These are phyloP conservation scores for Mycosphaerella arachidis DNA, from an alignment of 2,329 filamentous ascomycete species.

Conservation along the genomic window DNA sequence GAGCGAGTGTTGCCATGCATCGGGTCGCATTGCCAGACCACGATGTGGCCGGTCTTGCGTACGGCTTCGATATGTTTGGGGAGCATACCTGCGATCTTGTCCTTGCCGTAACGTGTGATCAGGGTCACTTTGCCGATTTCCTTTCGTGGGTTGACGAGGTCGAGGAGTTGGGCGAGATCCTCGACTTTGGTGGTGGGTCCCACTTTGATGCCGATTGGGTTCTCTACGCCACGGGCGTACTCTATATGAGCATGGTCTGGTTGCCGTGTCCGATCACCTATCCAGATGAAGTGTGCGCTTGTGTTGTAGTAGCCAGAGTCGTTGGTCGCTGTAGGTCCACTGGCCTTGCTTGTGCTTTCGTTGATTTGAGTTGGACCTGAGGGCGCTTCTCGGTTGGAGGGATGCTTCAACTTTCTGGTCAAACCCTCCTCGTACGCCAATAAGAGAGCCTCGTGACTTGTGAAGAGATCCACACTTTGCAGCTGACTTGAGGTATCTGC, in stretches of 20 bases:
- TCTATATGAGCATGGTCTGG: slow-evolving; percentile 91
- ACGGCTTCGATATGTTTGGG: slow-evolving; percentile 86
- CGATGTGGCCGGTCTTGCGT: slow-evolving; percentile 67
- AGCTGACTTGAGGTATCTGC: slow-evolving; percentile 79
- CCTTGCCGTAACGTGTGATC: slow-evolving; percentile 89
- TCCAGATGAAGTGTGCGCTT: slow-evolving; percentile 96
- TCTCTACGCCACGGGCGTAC: slow-evolving; percentile 93
- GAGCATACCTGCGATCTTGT: slow-evolving; percentile 69
- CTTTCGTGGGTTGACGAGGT: slow-evolving; percentile 74
- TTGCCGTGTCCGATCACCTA: slow-evolving; percentile 92
- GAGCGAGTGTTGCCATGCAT: slow-evolving; percentile 82
- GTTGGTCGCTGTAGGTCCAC: slow-evolving; percentile 5
- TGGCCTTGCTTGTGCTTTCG: neutral
- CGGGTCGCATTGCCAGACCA: slow-evolving; percentile 97
- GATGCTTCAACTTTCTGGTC: slow-evolving; percentile 69
- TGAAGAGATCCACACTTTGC: slow-evolving; percentile 90
- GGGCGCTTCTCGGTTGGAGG: slow-evolving; percentile 41
- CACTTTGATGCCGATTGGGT: slow-evolving; percentile 95
- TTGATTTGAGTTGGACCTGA: neutral
- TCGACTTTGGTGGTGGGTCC: slow-evolving; percentile 74
- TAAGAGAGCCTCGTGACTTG: slow-evolving; percentile 88
- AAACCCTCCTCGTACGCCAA: slow-evolving; percentile 91
- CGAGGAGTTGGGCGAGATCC: slow-evolving; percentile 74
- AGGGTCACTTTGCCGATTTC: slow-evolving; percentile 92
- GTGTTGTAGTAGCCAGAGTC: slow-evolving; percentile 81